Base-by-base conservation (phyloP, 345 rosid genomes). In the Cardamine occulta region DNA sequence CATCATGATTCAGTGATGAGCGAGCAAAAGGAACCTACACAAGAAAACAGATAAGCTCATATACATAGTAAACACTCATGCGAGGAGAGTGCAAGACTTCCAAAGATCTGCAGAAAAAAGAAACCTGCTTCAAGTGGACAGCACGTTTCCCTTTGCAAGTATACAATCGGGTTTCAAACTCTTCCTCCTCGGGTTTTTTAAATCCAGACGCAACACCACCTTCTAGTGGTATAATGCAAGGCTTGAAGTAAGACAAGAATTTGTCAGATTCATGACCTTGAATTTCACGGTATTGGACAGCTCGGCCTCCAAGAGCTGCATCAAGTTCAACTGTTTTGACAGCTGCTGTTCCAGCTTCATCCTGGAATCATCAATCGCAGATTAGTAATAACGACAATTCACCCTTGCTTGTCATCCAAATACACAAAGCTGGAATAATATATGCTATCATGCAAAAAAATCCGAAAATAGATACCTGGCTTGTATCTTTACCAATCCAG, bases 291-390 rank as follows among this genome's bases (percentile, higher is more conserved):
- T 96, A 85, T 79, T 92, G 99, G 74, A 96, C 98, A 21, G 99
- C 99, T 70, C 98, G 98, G 59, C 99, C 99, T 72, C 99, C 99
- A 63, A 96, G 94, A 69, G 68, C 86, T 49, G 93, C 90, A 86
- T 96, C 99, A 58, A 96, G 96, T 82, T 96, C 98, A 63, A 96
- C 91, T 68, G 99, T 84, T 83, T 96, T 96, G 68, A 93, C 86
- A 76, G 99, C 99, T 69, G 97, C 98, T 19, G 97, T 89, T 82
- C 99, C 99, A 66, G 99, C 93, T 84, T 93, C 99, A 84, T 96
- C 99, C 99, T 96, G 74, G 59, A 55, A 61, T 48, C 58, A 68
- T 55, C 49, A 29, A 44, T 63, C n/a, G 21, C 17, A 77, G 35
- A 73, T 79, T 58, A 72, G 61, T 62, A 21, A 14, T 77, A 40